A percentile compares a stretch with the other conserved stretches of the same genome.
phyloP scores from a whole-genome alignment of 192 early-diverging fungal genomes.

The Piromyces finnis region DNA sequence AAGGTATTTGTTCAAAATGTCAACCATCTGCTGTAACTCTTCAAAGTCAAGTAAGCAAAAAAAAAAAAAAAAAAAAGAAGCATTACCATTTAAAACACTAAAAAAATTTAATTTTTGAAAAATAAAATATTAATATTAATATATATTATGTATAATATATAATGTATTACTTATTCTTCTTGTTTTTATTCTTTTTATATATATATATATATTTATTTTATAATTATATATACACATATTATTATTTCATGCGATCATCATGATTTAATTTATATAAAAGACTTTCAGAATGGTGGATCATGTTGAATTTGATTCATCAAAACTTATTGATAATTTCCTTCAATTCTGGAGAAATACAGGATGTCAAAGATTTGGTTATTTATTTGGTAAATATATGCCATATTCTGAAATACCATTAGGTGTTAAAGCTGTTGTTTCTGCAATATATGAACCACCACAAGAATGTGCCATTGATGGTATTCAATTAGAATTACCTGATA shows the following conservation, averaged over 20 bases:
- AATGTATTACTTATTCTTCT: no score
- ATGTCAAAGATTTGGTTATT: constrained; percentile 77
- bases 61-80: no score
- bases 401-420: constrained; percentile 85
- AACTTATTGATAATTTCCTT: constrained; percentile 68
- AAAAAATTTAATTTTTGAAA: no score
- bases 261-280: constrained; percentile 13
- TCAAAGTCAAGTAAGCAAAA: constrained; percentile 37
- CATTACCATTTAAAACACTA: no score
- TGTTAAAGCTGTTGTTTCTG: constrained; percentile 85
- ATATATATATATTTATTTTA: background rate
- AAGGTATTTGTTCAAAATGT: constrained; percentile 92
- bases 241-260: no score
- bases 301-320: constrained; percentile 72
- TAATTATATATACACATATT: background rate
- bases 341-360: constrained; percentile 74
- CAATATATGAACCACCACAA: constrained; percentile 88
- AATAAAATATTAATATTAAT: no score
- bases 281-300: constrained; percentile 90
- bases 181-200: no score
- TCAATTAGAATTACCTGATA: constrained; percentile 24
- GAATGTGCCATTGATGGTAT: constrained; percentile 55
- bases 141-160: no score
- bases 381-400: constrained; percentile 82
- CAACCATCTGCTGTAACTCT: constrained; percentile 86